phyloP scores from a whole-genome alignment of 192 early-diverging fungal species.

The Rhizoclosmatium globosum region DNA sequence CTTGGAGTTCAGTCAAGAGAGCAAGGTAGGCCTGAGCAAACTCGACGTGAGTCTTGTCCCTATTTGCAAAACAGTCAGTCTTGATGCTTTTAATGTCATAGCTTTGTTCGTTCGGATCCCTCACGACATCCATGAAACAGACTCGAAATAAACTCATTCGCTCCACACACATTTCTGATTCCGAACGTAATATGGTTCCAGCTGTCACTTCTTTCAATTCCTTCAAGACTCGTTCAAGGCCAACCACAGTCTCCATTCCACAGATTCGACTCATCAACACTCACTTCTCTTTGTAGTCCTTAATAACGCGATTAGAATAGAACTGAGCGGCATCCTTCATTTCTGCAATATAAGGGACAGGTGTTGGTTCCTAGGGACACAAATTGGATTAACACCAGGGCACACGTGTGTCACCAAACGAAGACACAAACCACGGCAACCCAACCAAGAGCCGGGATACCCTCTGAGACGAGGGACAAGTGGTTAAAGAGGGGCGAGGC shows the following conservation, averaged over 20 bases:
- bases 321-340: slow-evolving; percentile 93
- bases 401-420: neutral
- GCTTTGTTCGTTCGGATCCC: no score
- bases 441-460: slow-evolving; percentile 92
- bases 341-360: slow-evolving; percentile 87
- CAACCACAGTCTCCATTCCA: neutral
- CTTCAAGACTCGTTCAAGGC: no score
- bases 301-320: slow-evolving; percentile 89
- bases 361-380: slow-evolving; percentile 74
- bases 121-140: no score
- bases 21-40: slow-evolving; percentile 81
- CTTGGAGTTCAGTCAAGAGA: slow-evolving; percentile 77
- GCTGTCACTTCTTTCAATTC: no score
- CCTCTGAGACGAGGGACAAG: slow-evolving; percentile 86
- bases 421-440: slow-evolving; percentile 72
- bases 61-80: neutral
- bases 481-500: slow-evolving; percentile 78
- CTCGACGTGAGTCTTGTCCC: slow-evolving; percentile 72
- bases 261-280: neutral
- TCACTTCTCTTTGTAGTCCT: slow-evolving; percentile 88
- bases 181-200: no score
- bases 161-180: no score
- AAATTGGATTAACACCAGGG: neutral
- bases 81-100: no score
- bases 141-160: no score